These are phyloP conservation scores for Pelargonium hybrid DNA, from an alignment of 441 rosid species.

Conservation along the genomic window DNA sequence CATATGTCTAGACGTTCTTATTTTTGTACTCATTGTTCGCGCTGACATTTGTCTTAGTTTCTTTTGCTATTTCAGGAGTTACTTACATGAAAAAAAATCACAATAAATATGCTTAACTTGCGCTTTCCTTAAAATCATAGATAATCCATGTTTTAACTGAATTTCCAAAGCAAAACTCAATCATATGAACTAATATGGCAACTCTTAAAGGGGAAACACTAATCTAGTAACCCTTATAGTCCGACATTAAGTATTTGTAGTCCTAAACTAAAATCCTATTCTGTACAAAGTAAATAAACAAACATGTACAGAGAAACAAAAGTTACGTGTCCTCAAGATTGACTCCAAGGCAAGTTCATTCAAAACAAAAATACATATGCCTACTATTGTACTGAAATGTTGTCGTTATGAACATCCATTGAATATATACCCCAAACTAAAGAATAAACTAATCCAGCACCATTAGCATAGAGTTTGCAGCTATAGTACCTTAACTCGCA, in stretches of 20 bases:
- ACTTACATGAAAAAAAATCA: too few species aligned
- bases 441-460: not conserved
- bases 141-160: too few species aligned
- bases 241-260: not conserved
- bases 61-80: too few species aligned
- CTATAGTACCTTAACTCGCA: conserved; percentile 71
- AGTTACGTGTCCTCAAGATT: too few species aligned
- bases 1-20: too few species aligned
- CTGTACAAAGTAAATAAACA: not conserved
- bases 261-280: not conserved
- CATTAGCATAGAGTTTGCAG: not conserved
- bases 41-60: too few species aligned
- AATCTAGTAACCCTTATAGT: not conserved
- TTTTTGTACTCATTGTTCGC: too few species aligned
- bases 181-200: not conserved
- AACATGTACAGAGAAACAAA: too few species aligned
- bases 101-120: too few species aligned
- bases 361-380: not conserved
- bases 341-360: not conserved
- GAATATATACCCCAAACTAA: not conserved
- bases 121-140: too few species aligned
- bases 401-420: not conserved
- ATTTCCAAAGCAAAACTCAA: too few species aligned
- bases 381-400: not conserved
- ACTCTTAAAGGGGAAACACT: not conserved